A percentile compares a stretch with the other conserved stretches of the same genome.
phyloP scores from a whole-genome alignment of 805 yeast genomes.

The Barnettozyma wickerhamii region DNA sequence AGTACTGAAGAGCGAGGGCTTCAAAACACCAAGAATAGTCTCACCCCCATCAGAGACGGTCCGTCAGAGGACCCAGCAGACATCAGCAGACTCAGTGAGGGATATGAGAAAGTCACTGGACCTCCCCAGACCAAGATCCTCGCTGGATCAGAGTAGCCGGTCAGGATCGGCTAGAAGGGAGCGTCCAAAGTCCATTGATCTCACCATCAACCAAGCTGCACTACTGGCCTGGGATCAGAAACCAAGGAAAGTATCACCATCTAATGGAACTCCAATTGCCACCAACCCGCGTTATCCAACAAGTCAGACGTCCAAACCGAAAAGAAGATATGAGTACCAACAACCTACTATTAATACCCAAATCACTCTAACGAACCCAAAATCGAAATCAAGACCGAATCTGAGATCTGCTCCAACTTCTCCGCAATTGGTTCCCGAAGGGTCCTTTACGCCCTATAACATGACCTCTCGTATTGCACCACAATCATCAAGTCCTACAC shows the following conservation, averaged over 20 bases:
- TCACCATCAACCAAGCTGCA: slow-evolving; percentile 24
- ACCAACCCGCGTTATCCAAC: too few relatives aligned
- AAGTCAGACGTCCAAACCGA: too few relatives aligned
- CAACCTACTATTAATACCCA: slow-evolving; percentile 26
- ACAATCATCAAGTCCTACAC: background rate
- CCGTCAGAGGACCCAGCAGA: slow-evolving; percentile 3
- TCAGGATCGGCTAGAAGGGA: slow-evolving; percentile 11
- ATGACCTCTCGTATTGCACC: background rate
- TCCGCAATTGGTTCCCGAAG: background rate
- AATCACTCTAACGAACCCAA: slow-evolving; percentile 20
- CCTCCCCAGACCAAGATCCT: slow-evolving; percentile 14
- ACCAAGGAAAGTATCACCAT: slow-evolving; percentile 12
- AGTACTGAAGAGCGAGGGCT: slow-evolving; percentile 2
- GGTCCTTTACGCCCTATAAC: background rate
- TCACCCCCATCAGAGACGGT: background rate
- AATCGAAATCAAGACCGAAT: slow-evolving; percentile 1
- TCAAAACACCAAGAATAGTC: slow-evolving; percentile 11
- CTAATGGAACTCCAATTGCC: slow-evolving; percentile 8
- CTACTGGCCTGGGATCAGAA: slow-evolving; percentile 24
- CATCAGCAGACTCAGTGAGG: background rate
- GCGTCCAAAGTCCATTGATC: slow-evolving; percentile 24
- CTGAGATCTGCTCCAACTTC: background rate
- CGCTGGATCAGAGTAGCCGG: slow-evolving; percentile 1
- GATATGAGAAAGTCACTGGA: slow-evolving; percentile 14
- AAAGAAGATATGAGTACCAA: slow-evolving; percentile 22